Conservation (phyloP, 371 early-diverging fungal genomes). For the Coemansia sp. region DNA sequence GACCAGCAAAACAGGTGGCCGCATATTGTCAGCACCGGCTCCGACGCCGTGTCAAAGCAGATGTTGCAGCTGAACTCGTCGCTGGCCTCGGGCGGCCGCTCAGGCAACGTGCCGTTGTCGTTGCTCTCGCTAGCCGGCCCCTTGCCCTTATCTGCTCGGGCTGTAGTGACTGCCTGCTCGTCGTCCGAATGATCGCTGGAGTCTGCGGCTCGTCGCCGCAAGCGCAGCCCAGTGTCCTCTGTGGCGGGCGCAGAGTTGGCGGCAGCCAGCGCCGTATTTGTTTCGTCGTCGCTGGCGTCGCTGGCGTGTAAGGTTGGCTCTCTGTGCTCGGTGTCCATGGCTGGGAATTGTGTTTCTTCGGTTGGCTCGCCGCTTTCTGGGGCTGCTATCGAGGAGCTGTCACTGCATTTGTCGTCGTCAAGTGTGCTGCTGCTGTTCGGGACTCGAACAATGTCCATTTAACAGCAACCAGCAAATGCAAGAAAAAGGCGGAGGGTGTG, state of each 20-base stretch:
- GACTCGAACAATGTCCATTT: background rate
- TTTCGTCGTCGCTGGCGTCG: background rate
- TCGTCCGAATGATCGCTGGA: background rate
- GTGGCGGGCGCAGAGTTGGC: background rate
- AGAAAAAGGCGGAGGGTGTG: background rate
- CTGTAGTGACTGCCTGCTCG: constrained; percentile 6
- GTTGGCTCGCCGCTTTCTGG: constrained; percentile 1
- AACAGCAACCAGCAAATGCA: background rate
- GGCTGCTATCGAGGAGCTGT: background rate
- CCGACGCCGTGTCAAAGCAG: constrained; percentile 68
- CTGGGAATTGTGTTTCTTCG: background rate
- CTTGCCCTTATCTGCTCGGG: constrained; percentile 22
- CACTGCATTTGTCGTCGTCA: background rate
- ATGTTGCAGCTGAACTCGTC: constrained; percentile 59
- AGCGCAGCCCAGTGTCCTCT: constrained; percentile 3
- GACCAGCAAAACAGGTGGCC: constrained; percentile 79
- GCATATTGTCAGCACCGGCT: constrained; percentile 73
- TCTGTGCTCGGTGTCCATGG: background rate
- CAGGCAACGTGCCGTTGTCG: background rate
- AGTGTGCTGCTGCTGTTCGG: background rate
- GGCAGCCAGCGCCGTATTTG: background rate
- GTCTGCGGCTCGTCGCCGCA: constrained; percentile 6
- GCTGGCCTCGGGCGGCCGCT: background rate
- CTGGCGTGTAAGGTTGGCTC: background rate
- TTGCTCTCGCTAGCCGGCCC: background rate